phyloP scores from a whole-genome alignment of 2,329 filamentous ascomycete genomes.

The Claviceps sp. region DNA sequence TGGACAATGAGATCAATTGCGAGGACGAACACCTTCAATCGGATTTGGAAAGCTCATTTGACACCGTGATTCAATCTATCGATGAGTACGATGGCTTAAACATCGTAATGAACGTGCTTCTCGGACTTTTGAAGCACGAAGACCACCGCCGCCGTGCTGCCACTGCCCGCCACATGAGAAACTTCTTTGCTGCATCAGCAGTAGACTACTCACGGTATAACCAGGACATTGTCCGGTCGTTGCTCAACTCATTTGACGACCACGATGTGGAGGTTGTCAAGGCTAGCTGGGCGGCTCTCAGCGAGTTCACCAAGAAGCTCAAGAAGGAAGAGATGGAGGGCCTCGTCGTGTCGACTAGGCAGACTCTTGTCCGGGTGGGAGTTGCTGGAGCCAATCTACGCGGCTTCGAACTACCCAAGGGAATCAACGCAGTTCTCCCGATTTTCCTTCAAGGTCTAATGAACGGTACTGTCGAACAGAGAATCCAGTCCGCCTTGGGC shows the following conservation, averaged over 20 bases:
- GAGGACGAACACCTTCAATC: constrained; percentile 58
- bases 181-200: constrained; percentile 68
- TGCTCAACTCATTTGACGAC: constrained; percentile 89
- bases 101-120: constrained; percentile 85
- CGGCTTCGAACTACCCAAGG: constrained; percentile 87
- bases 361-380: constrained; percentile 77
- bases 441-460: constrained; percentile 97
- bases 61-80: constrained; percentile 80
- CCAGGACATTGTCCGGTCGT: constrained; percentile 80
- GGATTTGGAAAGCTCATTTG: constrained; percentile 71
- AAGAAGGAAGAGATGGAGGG: constrained; percentile 98
- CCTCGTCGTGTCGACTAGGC: constrained; percentile 72
- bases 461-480: constrained; percentile 87
- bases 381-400: constrained; percentile 72
- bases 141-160: constrained; percentile 73
- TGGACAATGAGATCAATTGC: constrained; percentile 77
- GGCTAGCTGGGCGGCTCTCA: constrained; percentile 76
- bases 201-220: constrained; percentile 94
- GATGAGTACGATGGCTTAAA: constrained; percentile 95
- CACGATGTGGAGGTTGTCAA: constrained; percentile 73
- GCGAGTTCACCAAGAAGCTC: constrained; percentile 73
- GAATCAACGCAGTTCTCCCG: constrained; percentile 88
- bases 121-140: constrained; percentile 79
- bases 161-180: constrained; percentile 66
- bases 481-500: constrained; percentile 79